These are phyloP conservation scores for Plasmodium chabaudi DNA, from an alignment of 169 alveolate genomes.

Conservation along the genomic window DNA sequence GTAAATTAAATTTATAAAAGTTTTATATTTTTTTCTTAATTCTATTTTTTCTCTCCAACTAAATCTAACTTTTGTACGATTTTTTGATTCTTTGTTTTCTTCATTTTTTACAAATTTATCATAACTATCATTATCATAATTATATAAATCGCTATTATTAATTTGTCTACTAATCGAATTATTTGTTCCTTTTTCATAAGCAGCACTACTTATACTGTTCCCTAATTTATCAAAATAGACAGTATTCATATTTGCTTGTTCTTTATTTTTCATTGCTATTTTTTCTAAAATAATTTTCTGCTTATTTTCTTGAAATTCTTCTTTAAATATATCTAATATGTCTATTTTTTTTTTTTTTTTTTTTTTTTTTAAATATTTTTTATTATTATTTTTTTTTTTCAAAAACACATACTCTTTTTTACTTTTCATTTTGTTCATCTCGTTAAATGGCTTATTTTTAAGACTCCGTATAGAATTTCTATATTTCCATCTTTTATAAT, in stretches of 20 bases:
- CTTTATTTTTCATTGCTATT: not conserved
- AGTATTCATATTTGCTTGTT: no score
- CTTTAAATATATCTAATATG: constrained; percentile 41
- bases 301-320: constrained; percentile 41
- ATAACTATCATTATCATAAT: not conserved
- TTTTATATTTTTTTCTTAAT: constrained; percentile 13
- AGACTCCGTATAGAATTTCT: not conserved
- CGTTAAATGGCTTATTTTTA: constrained; percentile 5
- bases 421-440: not conserved
- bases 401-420: not conserved
- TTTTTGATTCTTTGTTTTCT: not conserved
- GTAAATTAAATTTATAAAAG: constrained; percentile 12
- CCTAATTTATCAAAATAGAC: no score
- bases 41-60: constrained; percentile 24
- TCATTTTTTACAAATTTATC: not conserved
- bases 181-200: not conserved
- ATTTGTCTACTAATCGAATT: not conserved
- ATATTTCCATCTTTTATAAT: not conserved
- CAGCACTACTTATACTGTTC: no score
- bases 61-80: not conserved
- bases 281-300: constrained; percentile 15
- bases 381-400: constrained; percentile 12
- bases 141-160: not conserved
- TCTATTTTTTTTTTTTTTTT: constrained; percentile 49
- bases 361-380: constrained; percentile 22